Evolutionary conservation across 2,329 filamentous ascomycete species (phyloP).

Genomic region (Fusarium dimerum): DNA sequence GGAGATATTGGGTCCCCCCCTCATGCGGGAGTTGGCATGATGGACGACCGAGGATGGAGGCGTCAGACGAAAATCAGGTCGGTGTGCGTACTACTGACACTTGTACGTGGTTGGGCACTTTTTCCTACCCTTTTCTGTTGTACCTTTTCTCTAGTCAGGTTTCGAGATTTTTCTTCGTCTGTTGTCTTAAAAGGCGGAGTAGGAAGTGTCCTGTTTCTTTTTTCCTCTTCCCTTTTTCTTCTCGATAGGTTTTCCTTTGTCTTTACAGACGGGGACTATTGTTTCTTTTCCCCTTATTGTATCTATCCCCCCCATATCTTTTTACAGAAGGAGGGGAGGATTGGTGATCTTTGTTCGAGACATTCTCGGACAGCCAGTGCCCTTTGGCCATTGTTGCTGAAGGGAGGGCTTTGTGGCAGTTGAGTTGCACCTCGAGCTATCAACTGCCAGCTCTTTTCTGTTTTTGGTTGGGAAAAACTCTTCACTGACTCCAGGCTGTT

Average conservation of each 20-base stretch:
- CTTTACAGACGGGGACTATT: slow-evolving; percentile 17
- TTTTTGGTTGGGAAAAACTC: not conserved
- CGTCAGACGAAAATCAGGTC: not conserved
- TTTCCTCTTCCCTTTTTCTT: not conserved
- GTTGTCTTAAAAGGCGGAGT: not conserved
- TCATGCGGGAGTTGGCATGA: not conserved
- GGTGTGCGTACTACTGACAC: not conserved
- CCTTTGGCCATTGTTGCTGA: not conserved
- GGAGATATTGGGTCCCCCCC: too few species aligned
- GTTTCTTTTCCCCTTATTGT: slow-evolving; percentile 16
- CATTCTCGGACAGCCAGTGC: not conserved
- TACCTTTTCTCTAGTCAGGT: not conserved
- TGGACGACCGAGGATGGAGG: not conserved
- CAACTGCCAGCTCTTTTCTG: not conserved
- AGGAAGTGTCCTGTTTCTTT: not conserved
- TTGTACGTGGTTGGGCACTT: not conserved
- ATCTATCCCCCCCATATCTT: slow-evolving; percentile 6
- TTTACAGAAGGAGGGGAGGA: not conserved
- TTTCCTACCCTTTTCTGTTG: not conserved
- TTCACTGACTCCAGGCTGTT: too few species aligned
- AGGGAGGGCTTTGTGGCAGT: not conserved
- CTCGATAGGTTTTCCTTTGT: not conserved
- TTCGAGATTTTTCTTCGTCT: not conserved
- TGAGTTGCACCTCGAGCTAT: not conserved
- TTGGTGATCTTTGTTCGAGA: not conserved